Base-by-base conservation (phyloP, 345 rosid genomes). In the Lepidium sativum region DNA sequence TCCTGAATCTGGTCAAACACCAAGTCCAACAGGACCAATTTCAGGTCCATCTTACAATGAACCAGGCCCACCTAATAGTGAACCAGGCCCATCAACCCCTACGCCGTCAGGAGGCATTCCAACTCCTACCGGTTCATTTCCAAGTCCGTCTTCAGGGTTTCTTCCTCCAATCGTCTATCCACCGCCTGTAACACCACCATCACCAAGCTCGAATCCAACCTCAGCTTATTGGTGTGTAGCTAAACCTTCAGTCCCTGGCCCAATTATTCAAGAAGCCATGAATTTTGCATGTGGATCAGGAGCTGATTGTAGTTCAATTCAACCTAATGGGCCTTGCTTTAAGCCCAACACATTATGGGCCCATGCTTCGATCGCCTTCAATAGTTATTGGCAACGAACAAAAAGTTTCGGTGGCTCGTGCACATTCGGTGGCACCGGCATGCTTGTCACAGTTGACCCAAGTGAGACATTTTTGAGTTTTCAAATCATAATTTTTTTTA, bases 261-360 rank as follows among this genome's bases (percentile, higher is more conserved):
- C 99, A 17, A 92, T 92, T 13, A 82, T 92, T 37, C 82, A 75
- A 77, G 99, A 94, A 75, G 97, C 99, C 0, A 86, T 94, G 97
- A 94, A 83, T 76, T 94, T 84, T 43, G 96, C 99, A 1, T 94
- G 97, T 64, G 96, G 78, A 21, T 83, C 96, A 0, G 97, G 95
- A 6, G 97, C 99, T 0, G 95, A 94, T 50, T 94, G 99, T 17
- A 72, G 78, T 15, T 82, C 89, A 0, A 82, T 94, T 60, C 86
- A 73, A 70, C 80, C 97, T 0, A 75, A 61, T 21, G 95, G 97
- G 15, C 37, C 83, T 5, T 88, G 99, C 66, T 94, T 84, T 67
- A 65, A 78, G 70, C 99, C 99, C 55, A 57, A 94, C 49, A 82
- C 90, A 4, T 39, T 87, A 38, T 84, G 78, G 76, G 95, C 92